Evolutionary conservation across 83 land plant species (phyloP).

Genomic region (Picea engelmannii): DNA sequence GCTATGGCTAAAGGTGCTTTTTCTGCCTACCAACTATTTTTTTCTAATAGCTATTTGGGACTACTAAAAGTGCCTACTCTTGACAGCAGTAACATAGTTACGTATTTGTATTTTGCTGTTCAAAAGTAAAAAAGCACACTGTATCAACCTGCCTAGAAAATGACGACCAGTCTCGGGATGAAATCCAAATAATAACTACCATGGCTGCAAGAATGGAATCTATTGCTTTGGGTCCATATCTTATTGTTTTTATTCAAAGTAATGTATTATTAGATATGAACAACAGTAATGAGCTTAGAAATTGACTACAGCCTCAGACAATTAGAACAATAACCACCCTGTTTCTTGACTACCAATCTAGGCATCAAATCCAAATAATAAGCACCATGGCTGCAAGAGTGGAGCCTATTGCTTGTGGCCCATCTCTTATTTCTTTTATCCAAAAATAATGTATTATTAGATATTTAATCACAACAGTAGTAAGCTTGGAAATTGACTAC

Average conservation of each 20-base stretch:
- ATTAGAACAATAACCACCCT: neutral
- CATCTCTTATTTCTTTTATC: too few species aligned
- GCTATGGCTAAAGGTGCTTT: slow-evolving; percentile 80
- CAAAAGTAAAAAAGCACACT: neutral
- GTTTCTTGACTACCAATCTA: too few species aligned
- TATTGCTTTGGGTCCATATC: too few species aligned
- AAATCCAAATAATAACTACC: neutral
- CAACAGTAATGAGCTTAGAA: too few species aligned
- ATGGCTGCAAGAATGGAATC: neutral
- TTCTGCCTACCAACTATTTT: neutral
- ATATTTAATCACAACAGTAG: too few species aligned
- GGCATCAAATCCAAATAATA: neutral
- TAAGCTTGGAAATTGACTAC: neutral
- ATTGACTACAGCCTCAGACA: neutral
- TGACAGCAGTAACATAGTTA: neutral
- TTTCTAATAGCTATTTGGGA: neutral
- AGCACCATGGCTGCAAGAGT: neutral
- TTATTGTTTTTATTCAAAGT: too few species aligned
- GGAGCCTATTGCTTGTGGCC: too few species aligned
- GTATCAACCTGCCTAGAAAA: too few species aligned
- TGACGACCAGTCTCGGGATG: neutral
- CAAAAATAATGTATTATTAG: too few species aligned
- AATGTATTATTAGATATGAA: too few species aligned
- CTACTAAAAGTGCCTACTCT: neutral
- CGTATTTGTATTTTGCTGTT: neutral